Percentiles rank a stretch among this genome's conserved stretches.
Evolutionary conservation across 805 yeast species (phyloP).

Genomic region (Yarrowia phangngaensis): DNA sequence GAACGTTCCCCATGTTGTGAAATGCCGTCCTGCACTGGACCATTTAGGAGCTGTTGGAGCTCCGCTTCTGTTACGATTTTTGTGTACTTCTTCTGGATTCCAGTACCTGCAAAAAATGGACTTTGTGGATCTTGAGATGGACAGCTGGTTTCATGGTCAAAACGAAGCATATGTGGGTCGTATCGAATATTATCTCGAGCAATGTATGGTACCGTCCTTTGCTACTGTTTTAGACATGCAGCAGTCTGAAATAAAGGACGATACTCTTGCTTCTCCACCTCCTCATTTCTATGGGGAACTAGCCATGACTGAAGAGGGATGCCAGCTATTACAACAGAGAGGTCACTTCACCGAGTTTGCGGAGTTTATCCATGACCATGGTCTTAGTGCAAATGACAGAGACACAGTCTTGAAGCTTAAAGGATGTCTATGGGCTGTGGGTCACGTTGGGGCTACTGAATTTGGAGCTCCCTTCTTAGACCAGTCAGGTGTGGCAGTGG

Average conservation of each 20-base stretch:
- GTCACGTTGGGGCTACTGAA: slow-evolving; percentile 70
- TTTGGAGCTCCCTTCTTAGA: slow-evolving; percentile 63
- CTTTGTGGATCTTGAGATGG: slow-evolving; percentile 62
- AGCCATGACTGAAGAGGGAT: slow-evolving; percentile 77
- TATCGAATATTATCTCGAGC: slow-evolving; percentile 38
- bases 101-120: slow-evolving; percentile 55
- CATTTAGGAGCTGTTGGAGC: slow-evolving; percentile 53
- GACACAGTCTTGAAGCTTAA: slow-evolving; percentile 51
- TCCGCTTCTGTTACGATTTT: slow-evolving; percentile 57
- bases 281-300: slow-evolving; percentile 65
- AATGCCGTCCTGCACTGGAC: slow-evolving; percentile 52
- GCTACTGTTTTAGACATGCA: slow-evolving; percentile 5
- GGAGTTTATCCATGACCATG: slow-evolving; percentile 34
- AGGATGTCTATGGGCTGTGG: slow-evolving; percentile 82
- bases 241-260: neutral
- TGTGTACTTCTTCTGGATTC: slow-evolving; percentile 69
- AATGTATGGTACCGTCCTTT: slow-evolving; percentile 21
- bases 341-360: slow-evolving; percentile 42
- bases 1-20: slow-evolving; percentile 51
- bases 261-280: slow-evolving; percentile 14
- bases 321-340: slow-evolving; percentile 52
- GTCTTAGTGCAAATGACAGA: slow-evolving; percentile 36
- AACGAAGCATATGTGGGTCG: slow-evolving; percentile 38
- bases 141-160: slow-evolving; percentile 54
- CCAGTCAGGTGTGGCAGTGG: slow-evolving; percentile 45